Evolutionary conservation across 495 filamentous ascomycete species (phyloP), one percentile per base, ranked within the genome.

Genomic region (Cercophora samala): DNA sequence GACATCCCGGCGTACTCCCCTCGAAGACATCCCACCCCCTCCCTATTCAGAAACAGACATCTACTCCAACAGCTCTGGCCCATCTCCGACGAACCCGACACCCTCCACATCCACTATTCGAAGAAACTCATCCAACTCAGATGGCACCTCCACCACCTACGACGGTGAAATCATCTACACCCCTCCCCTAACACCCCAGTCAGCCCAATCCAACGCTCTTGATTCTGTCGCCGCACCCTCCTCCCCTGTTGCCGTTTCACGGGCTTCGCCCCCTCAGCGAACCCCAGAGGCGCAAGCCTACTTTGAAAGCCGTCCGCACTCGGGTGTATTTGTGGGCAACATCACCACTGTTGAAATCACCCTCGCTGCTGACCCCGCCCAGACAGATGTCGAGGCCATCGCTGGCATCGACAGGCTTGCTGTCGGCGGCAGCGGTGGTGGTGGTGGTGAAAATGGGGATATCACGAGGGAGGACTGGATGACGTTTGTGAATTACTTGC

Each of bases 21-120:
- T 62, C 32, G 60, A 62, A 62, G 76, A 81, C 66, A 59, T 72
- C 53, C 76, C 83, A 37, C 83, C 82, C 2, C 82, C 83, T 2
- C 83, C 83, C 5, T 85, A 84, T 70, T 72, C 72, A 53, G 80
- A 83, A 66, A 83, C 78, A n/a, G 83, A 84, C 69, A 72, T 81
- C 55, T 80, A 74, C 71, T 82, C 80, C 22, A 69, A 2, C 53
- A 23, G 66, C 46, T 73, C 78, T 3, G 73, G 72, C 25, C 29
- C 29, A n/a, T 67, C 67, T 18, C 25, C 55, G 23, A 68, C 24
- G 25, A 65, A 67, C 15, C 68, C 66, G 5, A 32, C 60, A 62
- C 46, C 62, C 46, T 58, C 67, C 58, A 58, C 21, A 61, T 21
- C 68, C 64, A 24, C 46, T 42, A 46, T 67, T 61, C 62, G 63